Evolutionary conservation across 371 early-diverging fungal genomes (phyloP), one percentile per base, ranked within the genome.

Genomic region (Mucor mucedo): DNA sequence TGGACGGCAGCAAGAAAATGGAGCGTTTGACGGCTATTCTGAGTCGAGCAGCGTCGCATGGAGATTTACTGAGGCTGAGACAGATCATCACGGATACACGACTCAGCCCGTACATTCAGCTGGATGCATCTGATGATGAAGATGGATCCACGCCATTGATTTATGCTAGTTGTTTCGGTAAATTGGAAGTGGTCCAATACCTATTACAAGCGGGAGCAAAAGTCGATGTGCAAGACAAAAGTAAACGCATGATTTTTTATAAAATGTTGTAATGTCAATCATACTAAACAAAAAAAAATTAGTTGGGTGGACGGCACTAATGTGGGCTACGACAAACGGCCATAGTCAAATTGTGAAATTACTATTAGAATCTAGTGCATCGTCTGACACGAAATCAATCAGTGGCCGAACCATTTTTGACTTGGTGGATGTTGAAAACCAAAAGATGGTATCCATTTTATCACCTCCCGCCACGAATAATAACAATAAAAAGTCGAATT

Each of bases 321-420:
- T 95, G 84, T 97, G 98, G 98, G 96, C 98, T 0, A 90, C 90
- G 42, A 89, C 90, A 52, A 96, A 93, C 78, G 89, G 89, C 58
- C 89, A 93, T 75, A 80, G 84, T 48, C 73, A 76, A n/a, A 80
- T 90, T 30, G 93, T 91, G 16, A 80, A 85, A 58, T 52, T 89
- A 16, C 81, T 96, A 35, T 65, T 96, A 29, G 91, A 88, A 38
- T 70, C 84, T 62, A 94, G 95, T 21, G 98, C 95, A 13, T 85
- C 87, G 29, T 77, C 88, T 4, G 74, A 81, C 6, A 73, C 87
- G 10, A 79, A 80, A 60, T 90, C 94, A 0, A 68, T 82, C 39
- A 83, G 85, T 35, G 96, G 96, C 8, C 82, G 89, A 40, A 89
- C 93, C 0, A 87, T 91, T 2, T 81, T 84, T 58, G 93, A 95